A percentile compares a stretch with the other conserved stretches of the same genome.
Evolutionary conservation across 352 stramenopile species (phyloP).

Genomic region (Aphanomyces euteiches): DNA sequence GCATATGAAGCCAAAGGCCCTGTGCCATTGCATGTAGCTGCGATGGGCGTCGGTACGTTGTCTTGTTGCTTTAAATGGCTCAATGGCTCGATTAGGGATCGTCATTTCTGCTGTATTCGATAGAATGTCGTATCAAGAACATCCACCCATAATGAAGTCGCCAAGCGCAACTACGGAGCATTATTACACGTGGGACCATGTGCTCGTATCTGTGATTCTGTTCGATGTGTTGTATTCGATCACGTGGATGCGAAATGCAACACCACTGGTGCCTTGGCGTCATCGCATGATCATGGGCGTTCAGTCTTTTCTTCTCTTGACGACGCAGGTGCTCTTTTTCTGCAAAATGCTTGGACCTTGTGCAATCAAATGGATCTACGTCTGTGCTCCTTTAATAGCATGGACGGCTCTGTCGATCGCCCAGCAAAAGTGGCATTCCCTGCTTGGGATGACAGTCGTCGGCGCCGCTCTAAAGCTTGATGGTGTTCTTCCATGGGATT

Average conservation of each 20-base stretch:
- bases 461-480: neutral
- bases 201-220: neutral
- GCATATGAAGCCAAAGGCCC: constrained; percentile 1
- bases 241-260: neutral
- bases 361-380: neutral
- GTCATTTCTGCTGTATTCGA: constrained; percentile 1
- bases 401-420: neutral
- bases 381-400: neutral
- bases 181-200: constrained; percentile 17
- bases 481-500: neutral
- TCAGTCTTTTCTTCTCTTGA: neutral
- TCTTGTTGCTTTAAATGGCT: neutral
- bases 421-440: neutral
- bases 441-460: neutral
- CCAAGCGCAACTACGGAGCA: neutral
- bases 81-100: neutral
- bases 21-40: constrained; percentile 9
- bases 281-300: neutral
- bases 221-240: constrained; percentile 5
- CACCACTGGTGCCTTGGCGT: neutral
- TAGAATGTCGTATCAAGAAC: constrained; percentile 2
- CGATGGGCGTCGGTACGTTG: neutral
- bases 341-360: neutral
- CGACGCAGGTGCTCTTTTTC: constrained; percentile 2
- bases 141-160: neutral